These are phyloP conservation scores for Moesziomyces parantarcticus DNA, from an alignment of 1,284 basidiomycete species.

Conservation along the genomic window DNA sequence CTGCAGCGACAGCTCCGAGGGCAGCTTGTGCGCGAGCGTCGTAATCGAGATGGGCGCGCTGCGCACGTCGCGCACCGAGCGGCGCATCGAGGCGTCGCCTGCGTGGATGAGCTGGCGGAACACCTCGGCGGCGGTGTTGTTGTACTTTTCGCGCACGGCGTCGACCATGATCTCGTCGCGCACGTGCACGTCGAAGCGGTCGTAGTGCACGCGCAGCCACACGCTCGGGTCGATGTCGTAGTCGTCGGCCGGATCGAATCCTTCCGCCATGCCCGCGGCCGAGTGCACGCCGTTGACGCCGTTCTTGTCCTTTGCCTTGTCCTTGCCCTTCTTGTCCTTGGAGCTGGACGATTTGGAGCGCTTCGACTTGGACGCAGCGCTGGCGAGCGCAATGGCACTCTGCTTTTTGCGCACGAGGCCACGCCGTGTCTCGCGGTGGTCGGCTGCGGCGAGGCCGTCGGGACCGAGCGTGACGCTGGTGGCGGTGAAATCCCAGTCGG, in stretches of 20 bases:
- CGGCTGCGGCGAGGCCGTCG: slow-evolving; percentile 25
- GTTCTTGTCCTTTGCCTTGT: slow-evolving; percentile 29
- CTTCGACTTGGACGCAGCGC: slow-evolving; percentile 37
- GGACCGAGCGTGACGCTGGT: slow-evolving; percentile 21
- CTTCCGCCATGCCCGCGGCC: slow-evolving; percentile 9
- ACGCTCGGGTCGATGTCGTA: slow-evolving; percentile 69
- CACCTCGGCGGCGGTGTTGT: slow-evolving; percentile 57
- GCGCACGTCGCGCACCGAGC: slow-evolving; percentile 39
- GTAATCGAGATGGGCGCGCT: slow-evolving; percentile 59
- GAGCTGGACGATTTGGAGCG: slow-evolving; percentile 24
- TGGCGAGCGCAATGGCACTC: slow-evolving; percentile 36
- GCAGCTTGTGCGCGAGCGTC: slow-evolving; percentile 68
- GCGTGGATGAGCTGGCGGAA: slow-evolving; percentile 57
- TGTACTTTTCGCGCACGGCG: slow-evolving; percentile 60
- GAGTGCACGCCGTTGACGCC: slow-evolving; percentile 29
- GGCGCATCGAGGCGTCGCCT: slow-evolving; percentile 72
- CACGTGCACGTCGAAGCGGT: slow-evolving; percentile 86
- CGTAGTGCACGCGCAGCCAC: slow-evolving; percentile 86
- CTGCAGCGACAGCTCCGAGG: slow-evolving; percentile 66
- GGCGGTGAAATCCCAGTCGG: slow-evolving; percentile 51
- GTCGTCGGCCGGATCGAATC: slow-evolving; percentile 39
- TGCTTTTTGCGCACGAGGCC: slow-evolving; percentile 49
- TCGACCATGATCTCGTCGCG: slow-evolving; percentile 75
- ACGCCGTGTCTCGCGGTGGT: slow-evolving; percentile 39
- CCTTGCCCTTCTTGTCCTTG: slow-evolving; percentile 41